phyloP scores from a whole-genome alignment of 306 rosid genomes.

The Vigna hirtella region DNA sequence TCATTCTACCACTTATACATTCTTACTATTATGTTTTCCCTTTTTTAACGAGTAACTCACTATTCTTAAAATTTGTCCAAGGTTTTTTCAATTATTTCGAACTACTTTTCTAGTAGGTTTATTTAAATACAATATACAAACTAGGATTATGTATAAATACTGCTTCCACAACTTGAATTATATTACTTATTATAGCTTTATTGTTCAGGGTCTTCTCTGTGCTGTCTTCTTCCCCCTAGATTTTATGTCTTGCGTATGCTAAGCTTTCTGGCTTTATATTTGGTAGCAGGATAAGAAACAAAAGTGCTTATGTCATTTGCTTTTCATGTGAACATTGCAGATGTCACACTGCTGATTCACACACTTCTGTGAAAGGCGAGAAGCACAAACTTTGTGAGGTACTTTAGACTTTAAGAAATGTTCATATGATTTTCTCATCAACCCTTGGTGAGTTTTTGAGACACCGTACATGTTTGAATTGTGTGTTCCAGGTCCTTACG shows the following conservation, averaged over 20 bases:
- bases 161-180: too few relatives aligned
- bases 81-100: too few relatives aligned
- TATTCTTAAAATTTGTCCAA: too few relatives aligned
- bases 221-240: too few relatives aligned
- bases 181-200: too few relatives aligned
- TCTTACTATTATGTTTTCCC: too few relatives aligned
- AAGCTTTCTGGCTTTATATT: background rate
- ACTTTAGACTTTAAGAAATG: slow-evolving; percentile 20
- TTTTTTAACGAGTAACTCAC: too few relatives aligned
- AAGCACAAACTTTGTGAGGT: slow-evolving; percentile 57
- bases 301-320: slow-evolving; percentile 8
- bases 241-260: background rate
- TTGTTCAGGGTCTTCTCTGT: too few relatives aligned
- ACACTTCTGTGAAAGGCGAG: slow-evolving; percentile 51
- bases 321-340: slow-evolving; percentile 45
- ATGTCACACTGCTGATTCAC: slow-evolving; percentile 50
- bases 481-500: slow-evolving; percentile 48
- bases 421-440: slow-evolving; percentile 1
- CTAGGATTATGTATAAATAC: too few relatives aligned
- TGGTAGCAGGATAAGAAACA: background rate
- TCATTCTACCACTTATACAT: too few relatives aligned
- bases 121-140: too few relatives aligned
- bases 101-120: too few relatives aligned
- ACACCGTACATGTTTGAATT: slow-evolving; percentile 11
- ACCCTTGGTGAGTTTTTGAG: slow-evolving; percentile 3